These are phyloP conservation scores for Guyanaporus albipodus DNA, from an alignment of 768 basidiomycete genomes.

Conservation along the genomic window DNA sequence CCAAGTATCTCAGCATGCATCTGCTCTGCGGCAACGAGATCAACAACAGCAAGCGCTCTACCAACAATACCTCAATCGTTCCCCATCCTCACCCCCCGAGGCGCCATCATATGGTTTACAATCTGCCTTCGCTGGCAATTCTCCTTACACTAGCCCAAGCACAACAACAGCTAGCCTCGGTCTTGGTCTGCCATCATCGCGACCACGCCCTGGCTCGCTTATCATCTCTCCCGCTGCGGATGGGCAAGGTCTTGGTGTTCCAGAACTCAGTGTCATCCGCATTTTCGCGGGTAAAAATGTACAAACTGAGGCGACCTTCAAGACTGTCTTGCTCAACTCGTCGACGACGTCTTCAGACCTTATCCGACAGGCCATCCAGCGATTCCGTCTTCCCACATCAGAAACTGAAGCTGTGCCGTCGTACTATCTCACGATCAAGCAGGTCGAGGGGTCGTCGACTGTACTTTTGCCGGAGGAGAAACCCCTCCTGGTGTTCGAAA, in stretches of 20 bases:
- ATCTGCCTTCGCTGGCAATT: constrained; percentile 52
- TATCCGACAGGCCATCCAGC: constrained; percentile 87
- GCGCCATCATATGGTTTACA: constrained; percentile 75
- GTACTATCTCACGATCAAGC: constrained; percentile 92
- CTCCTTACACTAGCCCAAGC: constrained; percentile 39
- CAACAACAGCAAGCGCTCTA: constrained; percentile 87
- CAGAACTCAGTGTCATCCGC: constrained; percentile 90
- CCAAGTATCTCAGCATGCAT: constrained; percentile 56
- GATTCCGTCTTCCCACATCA: constrained; percentile 75
- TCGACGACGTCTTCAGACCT: constrained; percentile 83
- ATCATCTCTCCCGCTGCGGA: constrained; percentile 62
- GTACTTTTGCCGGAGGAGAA: constrained; percentile 66
- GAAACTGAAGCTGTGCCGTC: constrained; percentile 49
- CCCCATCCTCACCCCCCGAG: constrained; percentile 76
- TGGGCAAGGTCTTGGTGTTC: constrained; percentile 59
- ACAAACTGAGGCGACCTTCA: constrained; percentile 95
- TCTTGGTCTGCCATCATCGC: constrained; percentile 46
- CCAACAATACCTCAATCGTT: constrained; percentile 84
- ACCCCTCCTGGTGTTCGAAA: constrained; percentile 88
- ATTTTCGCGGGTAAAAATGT: constrained; percentile 91
- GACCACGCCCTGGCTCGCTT: constrained; percentile 74
- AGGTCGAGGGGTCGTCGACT: constrained; percentile 84
- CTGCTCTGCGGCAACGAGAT: constrained; percentile 79
- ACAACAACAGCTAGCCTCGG: constrained; percentile 40
- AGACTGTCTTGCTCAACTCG: constrained; percentile 90